Evolutionary conservation across 129 eudicot species (phyloP).

Genomic region (Centella asiatica): DNA sequence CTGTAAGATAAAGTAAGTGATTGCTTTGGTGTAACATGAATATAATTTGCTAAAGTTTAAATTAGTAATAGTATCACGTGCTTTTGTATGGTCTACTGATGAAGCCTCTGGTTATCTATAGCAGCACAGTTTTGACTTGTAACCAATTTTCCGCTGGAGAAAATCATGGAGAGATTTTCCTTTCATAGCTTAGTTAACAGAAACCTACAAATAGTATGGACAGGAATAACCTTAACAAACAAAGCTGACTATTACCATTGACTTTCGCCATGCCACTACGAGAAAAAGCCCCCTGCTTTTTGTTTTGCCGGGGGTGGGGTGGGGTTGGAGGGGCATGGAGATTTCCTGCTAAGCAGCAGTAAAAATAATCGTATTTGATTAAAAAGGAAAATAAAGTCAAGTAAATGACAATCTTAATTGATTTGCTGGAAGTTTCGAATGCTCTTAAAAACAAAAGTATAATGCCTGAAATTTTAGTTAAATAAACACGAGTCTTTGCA

Average conservation of each 20-base stretch:
- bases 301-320: neutral
- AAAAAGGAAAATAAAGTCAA: neutral
- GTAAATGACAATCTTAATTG: too few relatives aligned
- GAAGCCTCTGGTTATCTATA: neutral
- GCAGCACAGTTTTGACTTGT: neutral
- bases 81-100: too few relatives aligned
- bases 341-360: neutral
- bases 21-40: neutral
- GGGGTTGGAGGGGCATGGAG: neutral
- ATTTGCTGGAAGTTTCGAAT: neutral
- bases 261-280: too few relatives aligned
- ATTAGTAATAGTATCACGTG: neutral
- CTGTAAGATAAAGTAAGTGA: neutral
- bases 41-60: neutral
- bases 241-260: neutral
- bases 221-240: neutral
- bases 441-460: neutral
- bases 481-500: neutral
- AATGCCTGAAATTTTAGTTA: neutral
- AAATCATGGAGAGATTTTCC: neutral
- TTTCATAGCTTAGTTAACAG: neutral
- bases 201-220: neutral
- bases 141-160: neutral
- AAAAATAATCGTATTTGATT: too few relatives aligned
- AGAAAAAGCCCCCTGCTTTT: too few relatives aligned